phyloP scores from a whole-genome alignment of 2,329 filamentous ascomycete species.

The Spiromastix sp. region DNA sequence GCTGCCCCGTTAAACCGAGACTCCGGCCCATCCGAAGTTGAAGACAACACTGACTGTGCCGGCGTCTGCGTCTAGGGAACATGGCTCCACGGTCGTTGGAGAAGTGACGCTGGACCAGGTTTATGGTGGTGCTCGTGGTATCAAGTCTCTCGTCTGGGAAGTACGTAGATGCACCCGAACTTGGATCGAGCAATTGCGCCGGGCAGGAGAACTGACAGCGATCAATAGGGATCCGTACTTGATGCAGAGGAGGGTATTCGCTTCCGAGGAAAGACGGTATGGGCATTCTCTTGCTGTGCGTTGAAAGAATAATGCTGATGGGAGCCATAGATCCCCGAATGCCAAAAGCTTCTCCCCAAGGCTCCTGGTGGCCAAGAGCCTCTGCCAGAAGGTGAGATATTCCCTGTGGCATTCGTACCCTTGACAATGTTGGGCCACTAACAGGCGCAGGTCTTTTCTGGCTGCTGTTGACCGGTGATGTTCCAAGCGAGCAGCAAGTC shows the following conservation, averaged over 20 bases:
- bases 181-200: neutral
- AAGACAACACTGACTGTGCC: no score
- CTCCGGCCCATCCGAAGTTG: no score
- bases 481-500: conserved; percentile 95
- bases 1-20: no score
- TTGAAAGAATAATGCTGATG: conserved; percentile 15
- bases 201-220: conserved; percentile 6
- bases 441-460: conserved; percentile 89
- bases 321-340: conserved; percentile 68
- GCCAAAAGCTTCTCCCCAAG: conserved; percentile 94
- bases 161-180: conserved; percentile 31
- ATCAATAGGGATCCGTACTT: conserved; percentile 68
- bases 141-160: conserved; percentile 98
- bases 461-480: conserved; percentile 96
- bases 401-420: conserved; percentile 5
- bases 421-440: no score
- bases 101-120: conserved; percentile 99
- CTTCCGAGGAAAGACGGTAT: conserved; percentile 89
- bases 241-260: conserved; percentile 98
- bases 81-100: conserved; percentile 89
- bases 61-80: conserved; percentile 74
- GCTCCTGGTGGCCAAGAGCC: conserved; percentile 94
- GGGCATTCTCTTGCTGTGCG: no score
- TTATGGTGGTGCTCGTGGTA: conserved; percentile 96
- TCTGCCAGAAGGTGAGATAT: conserved; percentile 68